Percentiles rank a stretch among this genome's conserved stretches.
phyloP scores from a whole-genome alignment of 129 eudicot species.

The Tagetes patula region DNA sequence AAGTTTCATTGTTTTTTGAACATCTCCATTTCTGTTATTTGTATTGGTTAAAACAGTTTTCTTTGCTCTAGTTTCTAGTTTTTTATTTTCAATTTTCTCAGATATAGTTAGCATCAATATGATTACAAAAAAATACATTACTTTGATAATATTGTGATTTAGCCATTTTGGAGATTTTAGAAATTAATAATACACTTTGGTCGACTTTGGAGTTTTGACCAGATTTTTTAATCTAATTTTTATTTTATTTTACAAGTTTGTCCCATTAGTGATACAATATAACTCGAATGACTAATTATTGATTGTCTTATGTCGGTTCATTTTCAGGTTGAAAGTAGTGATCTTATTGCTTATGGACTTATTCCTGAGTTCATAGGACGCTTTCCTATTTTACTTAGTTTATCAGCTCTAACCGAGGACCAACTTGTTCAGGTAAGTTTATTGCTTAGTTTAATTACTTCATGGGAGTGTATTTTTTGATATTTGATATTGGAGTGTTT shows the following conservation, averaged over 20 bases:
- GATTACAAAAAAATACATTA: not conserved
- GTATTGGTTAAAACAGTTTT: not conserved
- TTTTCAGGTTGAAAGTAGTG: slow-evolving; percentile 91
- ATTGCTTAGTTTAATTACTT: not conserved
- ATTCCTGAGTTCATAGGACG: slow-evolving; percentile 95
- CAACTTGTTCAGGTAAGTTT: slow-evolving; percentile 80
- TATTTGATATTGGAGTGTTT: not conserved
- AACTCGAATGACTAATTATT: not conserved
- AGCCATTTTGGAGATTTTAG: not conserved
- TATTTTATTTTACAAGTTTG: not conserved
- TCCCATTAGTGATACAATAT: not conserved
- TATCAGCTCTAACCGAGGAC: slow-evolving; percentile 75
- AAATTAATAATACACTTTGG: not conserved
- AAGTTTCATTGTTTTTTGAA: slow-evolving; percentile 35
- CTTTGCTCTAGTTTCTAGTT: not conserved
- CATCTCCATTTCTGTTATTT: slow-evolving; percentile 6
- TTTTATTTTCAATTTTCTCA: not conserved
- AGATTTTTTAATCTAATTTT: not conserved
- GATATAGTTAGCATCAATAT: not conserved
- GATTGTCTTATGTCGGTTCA: not conserved
- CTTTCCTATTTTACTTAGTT: slow-evolving; percentile 85
- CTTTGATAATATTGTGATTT: not conserved
- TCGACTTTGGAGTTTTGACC: not conserved
- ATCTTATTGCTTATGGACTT: slow-evolving; percentile 87
- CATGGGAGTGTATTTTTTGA: not conserved